Evolutionary conservation across 352 stramenopile genomes (phyloP).

Genomic region (Phytophthora sojae): DNA sequence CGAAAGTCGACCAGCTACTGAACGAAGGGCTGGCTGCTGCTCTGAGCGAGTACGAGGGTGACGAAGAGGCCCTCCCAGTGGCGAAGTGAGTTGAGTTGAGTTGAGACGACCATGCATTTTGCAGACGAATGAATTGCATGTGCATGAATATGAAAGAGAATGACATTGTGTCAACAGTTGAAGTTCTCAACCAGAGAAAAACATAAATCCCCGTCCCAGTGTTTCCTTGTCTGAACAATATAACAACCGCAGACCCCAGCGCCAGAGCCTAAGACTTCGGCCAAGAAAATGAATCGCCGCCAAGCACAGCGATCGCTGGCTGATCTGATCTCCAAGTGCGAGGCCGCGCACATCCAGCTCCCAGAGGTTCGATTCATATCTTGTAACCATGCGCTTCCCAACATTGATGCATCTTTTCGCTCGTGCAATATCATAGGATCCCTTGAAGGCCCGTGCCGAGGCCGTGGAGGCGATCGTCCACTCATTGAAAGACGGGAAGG

Average conservation of each 20-base stretch:
- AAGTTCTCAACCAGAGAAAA: too few relatives aligned
- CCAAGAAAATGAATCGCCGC: slow-evolving; percentile 62
- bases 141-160: too few relatives aligned
- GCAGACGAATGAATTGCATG: too few relatives aligned
- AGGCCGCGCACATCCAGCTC: slow-evolving; percentile 65
- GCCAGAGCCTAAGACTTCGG: not conserved
- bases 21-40: slow-evolving; percentile 54
- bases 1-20: slow-evolving; percentile 70
- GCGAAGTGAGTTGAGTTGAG: slow-evolving; percentile 12
- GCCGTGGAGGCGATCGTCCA: slow-evolving; percentile 52
- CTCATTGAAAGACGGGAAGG: slow-evolving; percentile 52
- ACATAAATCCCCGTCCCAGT: not conserved
- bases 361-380: slow-evolving; percentile 40
- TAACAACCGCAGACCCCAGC: too few relatives aligned
- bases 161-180: too few relatives aligned
- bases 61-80: slow-evolving; percentile 28
- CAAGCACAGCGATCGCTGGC: slow-evolving; percentile 69
- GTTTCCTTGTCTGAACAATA: too few relatives aligned
- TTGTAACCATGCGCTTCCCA: not conserved
- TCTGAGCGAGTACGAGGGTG: slow-evolving; percentile 58
- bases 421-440: slow-evolving; percentile 31
- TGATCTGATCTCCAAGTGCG: slow-evolving; percentile 67
- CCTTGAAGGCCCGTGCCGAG: slow-evolving; percentile 44
- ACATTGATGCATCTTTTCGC: not conserved
- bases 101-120: not conserved